phyloP scores from a whole-genome alignment of 306 rosid species.

The Fagus sylvatica region DNA sequence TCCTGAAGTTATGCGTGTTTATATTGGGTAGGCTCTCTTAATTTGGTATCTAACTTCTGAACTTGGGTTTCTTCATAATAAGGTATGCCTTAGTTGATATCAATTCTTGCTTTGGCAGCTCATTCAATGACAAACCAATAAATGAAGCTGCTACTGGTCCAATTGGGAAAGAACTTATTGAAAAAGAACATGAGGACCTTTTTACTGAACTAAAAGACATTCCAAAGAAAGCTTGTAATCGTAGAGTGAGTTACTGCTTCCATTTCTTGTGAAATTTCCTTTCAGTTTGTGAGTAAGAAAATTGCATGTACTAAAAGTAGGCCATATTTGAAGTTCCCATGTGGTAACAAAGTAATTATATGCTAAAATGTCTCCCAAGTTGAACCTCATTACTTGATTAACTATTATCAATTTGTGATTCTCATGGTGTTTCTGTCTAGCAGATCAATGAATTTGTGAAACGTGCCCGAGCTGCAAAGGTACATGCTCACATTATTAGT shows the following conservation, averaged over 20 bases:
- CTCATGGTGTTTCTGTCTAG: background rate
- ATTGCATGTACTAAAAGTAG: background rate
- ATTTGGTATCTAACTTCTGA: background rate
- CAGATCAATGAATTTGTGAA: constrained; percentile 97
- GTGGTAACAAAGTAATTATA: background rate
- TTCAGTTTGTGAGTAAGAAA: background rate
- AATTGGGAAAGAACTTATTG: constrained; percentile 84
- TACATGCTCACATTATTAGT: constrained; percentile 85
- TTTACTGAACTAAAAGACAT: constrained; percentile 85
- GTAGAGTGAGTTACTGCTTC: constrained; percentile 57
- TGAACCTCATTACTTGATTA: background rate
- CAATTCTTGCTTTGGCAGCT: constrained; percentile 42
- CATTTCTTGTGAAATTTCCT: background rate
- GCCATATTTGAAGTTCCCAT: background rate
- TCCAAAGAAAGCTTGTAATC: constrained; percentile 93
- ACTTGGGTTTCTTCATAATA: background rate
- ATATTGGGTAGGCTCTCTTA: constrained; percentile 72
- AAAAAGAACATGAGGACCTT: constrained; percentile 89
- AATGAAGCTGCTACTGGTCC: constrained; percentile 54
- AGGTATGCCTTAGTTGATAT: background rate
- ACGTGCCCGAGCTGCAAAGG: constrained; percentile 85
- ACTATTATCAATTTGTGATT: background rate
- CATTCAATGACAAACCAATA: constrained; percentile 82
- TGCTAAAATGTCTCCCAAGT: background rate
- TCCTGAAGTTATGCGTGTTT: constrained; percentile 92